phyloP scores from a whole-genome alignment of 208 protist genomes.

The Leishmania aethiopica region DNA sequence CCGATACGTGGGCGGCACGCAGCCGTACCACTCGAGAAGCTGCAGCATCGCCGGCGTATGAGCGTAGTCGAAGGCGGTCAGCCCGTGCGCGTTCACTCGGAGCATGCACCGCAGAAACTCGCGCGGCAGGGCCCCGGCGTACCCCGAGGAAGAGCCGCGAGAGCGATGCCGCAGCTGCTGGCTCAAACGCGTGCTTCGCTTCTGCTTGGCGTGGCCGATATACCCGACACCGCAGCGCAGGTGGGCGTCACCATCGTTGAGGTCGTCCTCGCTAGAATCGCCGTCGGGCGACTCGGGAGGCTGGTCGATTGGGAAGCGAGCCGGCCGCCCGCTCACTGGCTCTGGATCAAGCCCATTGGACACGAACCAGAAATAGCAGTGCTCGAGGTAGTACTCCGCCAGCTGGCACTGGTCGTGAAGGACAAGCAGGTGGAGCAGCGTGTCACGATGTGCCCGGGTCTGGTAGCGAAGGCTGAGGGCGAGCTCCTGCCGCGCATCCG shows the following conservation, averaged over 20 bases:
- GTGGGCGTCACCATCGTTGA: background rate
- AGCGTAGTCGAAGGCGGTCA: slow-evolving; percentile 85
- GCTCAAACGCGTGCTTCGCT: background rate
- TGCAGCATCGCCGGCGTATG: slow-evolving; percentile 70
- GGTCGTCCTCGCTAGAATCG: background rate
- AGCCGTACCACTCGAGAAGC: slow-evolving; percentile 76
- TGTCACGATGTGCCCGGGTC: slow-evolving; percentile 55
- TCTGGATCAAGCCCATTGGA: slow-evolving; percentile 36
- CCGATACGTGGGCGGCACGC: slow-evolving; percentile 78
- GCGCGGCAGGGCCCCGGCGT: slow-evolving; percentile 20
- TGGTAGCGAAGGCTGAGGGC: slow-evolving; percentile 39
- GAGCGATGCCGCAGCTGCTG: background rate
- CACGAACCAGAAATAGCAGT: slow-evolving; percentile 58
- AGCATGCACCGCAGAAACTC: slow-evolving; percentile 73
- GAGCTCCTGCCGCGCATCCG: slow-evolving; percentile 2
- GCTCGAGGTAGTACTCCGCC: slow-evolving; percentile 76
- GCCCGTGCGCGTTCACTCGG: slow-evolving; percentile 65
- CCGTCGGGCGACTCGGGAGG: background rate
- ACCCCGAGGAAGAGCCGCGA: background rate
- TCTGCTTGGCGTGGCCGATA: background rate
- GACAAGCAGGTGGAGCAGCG: slow-evolving; percentile 78
- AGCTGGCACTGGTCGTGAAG: slow-evolving; percentile 80
- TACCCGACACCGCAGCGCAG: background rate
- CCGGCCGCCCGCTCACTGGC: slow-evolving; percentile 31
- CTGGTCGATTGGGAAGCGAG: slow-evolving; percentile 27